A percentile compares a stretch with the other conserved stretches of the same genome.
Conservation (phyloP, 495 filamentous ascomycete species). For the Aspergillus bridgeri region DNA sequence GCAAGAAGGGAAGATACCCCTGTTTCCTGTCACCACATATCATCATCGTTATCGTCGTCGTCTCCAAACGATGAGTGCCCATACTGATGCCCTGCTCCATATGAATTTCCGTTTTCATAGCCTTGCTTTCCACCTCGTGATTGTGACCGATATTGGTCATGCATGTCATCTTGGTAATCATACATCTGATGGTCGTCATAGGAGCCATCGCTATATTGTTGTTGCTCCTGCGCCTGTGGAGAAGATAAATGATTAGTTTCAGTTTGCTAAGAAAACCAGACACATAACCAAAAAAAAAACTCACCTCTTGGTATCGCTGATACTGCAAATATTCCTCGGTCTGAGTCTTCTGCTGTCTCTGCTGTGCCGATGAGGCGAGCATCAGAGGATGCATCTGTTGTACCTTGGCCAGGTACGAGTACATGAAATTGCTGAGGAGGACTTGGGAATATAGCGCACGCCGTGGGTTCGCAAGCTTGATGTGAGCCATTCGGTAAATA, state of each 20-base stretch:
- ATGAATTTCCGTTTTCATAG: conserved; percentile 45
- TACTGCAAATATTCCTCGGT: conserved; percentile 61
- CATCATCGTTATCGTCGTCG: conserved; percentile 50
- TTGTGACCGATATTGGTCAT: conserved; percentile 50
- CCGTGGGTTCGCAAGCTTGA: conserved; percentile 96
- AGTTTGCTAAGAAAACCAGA: not conserved
- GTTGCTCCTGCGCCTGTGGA: conserved; percentile 47
- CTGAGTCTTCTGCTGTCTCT: conserved; percentile 62
- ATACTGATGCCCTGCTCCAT: conserved; percentile 45
- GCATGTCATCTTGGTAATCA: conserved; percentile 52
- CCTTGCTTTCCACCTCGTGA: conserved; percentile 50
- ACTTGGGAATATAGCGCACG: conserved; percentile 93
- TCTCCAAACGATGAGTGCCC: conserved; percentile 50
- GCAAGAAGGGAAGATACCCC: conserved; percentile 21
- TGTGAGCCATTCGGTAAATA: conserved; percentile 97
- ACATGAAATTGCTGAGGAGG: conserved; percentile 99
- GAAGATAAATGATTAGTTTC: conserved; percentile 16
- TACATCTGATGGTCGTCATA: conserved; percentile 58
- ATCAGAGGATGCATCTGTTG: conserved; percentile 97
- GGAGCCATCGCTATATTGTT: conserved; percentile 50
- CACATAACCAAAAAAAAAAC: conserved; percentile 12
- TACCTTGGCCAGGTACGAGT: conserved; percentile 97
- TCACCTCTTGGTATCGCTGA: conserved; percentile 64
- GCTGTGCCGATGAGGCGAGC: conserved; percentile 56
- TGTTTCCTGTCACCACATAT: conserved; percentile 51